phyloP scores from a whole-genome alignment of 495 filamentous ascomycete species.

The Paragyromitra xinjiangensis region DNA sequence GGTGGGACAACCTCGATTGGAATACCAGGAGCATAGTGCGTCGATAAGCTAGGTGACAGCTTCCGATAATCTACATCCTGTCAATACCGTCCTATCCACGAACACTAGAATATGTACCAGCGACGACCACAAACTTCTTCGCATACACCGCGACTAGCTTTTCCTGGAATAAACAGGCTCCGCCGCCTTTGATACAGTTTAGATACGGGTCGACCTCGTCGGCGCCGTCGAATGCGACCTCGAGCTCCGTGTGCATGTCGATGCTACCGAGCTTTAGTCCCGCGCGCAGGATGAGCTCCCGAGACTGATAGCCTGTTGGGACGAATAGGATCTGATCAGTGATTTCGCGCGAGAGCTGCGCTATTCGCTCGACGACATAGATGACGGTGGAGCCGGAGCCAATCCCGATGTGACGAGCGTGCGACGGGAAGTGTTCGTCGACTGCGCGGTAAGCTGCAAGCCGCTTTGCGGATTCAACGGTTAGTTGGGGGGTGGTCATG shows the following conservation, averaged over 20 bases:
- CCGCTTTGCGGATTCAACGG: conserved; percentile 83
- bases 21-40: conserved; percentile 77
- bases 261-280: conserved; percentile 80
- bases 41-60: conserved; percentile 77
- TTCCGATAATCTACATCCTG: conserved; percentile 78
- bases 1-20: conserved; percentile 93
- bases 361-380: conserved; percentile 95
- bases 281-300: conserved; percentile 78
- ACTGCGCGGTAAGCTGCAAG: conserved; percentile 85
- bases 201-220: conserved; percentile 95
- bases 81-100: conserved; percentile 20
- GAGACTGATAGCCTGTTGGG: conserved; percentile 90
- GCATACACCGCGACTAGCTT: conserved; percentile 89
- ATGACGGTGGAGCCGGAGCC: conserved; percentile 92
- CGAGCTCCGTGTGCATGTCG: conserved; percentile 61
- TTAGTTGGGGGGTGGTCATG: conserved; percentile 49
- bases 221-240: conserved; percentile 65
- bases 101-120: conserved; percentile 65
- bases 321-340: conserved; percentile 78
- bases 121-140: conserved; percentile 91
- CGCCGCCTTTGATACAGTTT: conserved; percentile 97
- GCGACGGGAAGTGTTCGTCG: conserved; percentile 77
- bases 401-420: conserved; percentile 83
- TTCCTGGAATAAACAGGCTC: conserved; percentile 96
- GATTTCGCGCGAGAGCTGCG: conserved; percentile 69